These are phyloP conservation scores for Apiotrichum mycotoxinovorans DNA, from an alignment of 1,284 basidiomycete species.

Conservation along the genomic window DNA sequence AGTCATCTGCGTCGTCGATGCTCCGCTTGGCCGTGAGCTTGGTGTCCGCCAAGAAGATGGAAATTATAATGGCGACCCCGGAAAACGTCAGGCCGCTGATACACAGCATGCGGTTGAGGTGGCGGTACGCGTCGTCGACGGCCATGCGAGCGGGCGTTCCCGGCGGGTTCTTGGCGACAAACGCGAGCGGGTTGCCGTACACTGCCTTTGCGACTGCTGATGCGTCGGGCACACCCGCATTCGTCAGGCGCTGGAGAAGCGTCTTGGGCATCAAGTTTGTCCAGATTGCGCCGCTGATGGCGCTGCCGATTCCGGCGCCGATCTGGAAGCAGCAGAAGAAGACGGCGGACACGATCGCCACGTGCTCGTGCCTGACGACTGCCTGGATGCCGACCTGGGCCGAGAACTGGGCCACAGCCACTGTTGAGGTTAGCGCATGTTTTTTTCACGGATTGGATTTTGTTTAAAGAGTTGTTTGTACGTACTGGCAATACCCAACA, in stretches of 20 bases:
- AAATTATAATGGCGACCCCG: constrained; percentile 19
- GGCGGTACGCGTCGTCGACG: constrained; percentile 33
- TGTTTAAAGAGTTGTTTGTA: too few relatives aligned
- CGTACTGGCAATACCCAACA: constrained; percentile 38
- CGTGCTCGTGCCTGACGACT: constrained; percentile 40
- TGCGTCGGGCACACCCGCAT: neutral
- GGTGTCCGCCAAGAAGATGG: constrained; percentile 17
- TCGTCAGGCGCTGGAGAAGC: constrained; percentile 11
- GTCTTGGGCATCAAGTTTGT: constrained; percentile 25
- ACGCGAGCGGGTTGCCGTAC: constrained; percentile 42
- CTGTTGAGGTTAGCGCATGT: too few relatives aligned
- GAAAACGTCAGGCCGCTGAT: constrained; percentile 33
- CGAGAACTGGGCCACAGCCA: constrained; percentile 42
- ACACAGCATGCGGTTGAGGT: constrained; percentile 31
- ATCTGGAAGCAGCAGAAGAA: constrained; percentile 38
- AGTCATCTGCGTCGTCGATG: constrained; percentile 36
- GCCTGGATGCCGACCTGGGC: constrained; percentile 47
- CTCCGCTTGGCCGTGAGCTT: constrained; percentile 5
- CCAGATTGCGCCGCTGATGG: constrained; percentile 51
- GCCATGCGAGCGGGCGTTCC: constrained; percentile 41
- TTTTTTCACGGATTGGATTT: too few relatives aligned
- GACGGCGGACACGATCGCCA: constrained; percentile 45
- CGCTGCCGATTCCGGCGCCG: constrained; percentile 47
- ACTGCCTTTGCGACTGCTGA: constrained; percentile 7
- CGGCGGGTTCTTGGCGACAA: constrained; percentile 32